These are phyloP conservation scores for Penicillium argentinense DNA, from an alignment of 495 filamentous ascomycete species.

Conservation along the genomic window DNA sequence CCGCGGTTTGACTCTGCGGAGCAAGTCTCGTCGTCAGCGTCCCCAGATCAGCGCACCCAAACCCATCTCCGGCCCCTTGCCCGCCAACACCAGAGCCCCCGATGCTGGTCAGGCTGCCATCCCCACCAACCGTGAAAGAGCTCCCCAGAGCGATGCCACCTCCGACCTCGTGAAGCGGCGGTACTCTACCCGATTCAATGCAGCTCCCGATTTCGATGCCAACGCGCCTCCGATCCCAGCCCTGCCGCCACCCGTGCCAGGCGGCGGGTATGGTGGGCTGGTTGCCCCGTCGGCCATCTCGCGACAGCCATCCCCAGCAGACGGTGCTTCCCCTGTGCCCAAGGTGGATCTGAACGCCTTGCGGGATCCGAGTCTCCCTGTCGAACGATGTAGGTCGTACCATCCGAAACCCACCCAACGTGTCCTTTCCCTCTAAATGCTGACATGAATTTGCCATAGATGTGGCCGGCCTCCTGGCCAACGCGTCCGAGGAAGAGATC, in stretches of 20 bases:
- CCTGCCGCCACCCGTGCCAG: slow-evolving; percentile 47
- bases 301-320: slow-evolving; percentile 43
- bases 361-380: slow-evolving; percentile 73
- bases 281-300: slow-evolving; percentile 42
- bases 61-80: slow-evolving; percentile 69
- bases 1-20: slow-evolving; percentile 84
- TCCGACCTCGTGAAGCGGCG: slow-evolving; percentile 91
- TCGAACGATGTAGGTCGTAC: slow-evolving; percentile 58
- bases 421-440: no score
- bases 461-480: slow-evolving; percentile 75
- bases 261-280: slow-evolving; percentile 47
- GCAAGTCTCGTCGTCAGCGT: slow-evolving; percentile 70
- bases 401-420: no score
- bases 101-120: slow-evolving; percentile 21
- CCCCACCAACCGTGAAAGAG: slow-evolving; percentile 33
- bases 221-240: slow-evolving; percentile 67
- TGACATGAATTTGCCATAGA: no score
- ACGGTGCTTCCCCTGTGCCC: slow-evolving; percentile 42
- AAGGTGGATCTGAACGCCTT: slow-evolving; percentile 69
- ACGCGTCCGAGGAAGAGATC: slow-evolving; percentile 94
- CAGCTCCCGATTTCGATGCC: slow-evolving; percentile 66
- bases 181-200: slow-evolving; percentile 89
- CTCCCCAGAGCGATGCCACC: slow-evolving; percentile 54
- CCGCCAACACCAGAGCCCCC: slow-evolving; percentile 32
- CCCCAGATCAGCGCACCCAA: slow-evolving; percentile 81